Conservation (phyloP, 2,329 filamentous ascomycete genomes). For the Neonectria sp. region DNA sequence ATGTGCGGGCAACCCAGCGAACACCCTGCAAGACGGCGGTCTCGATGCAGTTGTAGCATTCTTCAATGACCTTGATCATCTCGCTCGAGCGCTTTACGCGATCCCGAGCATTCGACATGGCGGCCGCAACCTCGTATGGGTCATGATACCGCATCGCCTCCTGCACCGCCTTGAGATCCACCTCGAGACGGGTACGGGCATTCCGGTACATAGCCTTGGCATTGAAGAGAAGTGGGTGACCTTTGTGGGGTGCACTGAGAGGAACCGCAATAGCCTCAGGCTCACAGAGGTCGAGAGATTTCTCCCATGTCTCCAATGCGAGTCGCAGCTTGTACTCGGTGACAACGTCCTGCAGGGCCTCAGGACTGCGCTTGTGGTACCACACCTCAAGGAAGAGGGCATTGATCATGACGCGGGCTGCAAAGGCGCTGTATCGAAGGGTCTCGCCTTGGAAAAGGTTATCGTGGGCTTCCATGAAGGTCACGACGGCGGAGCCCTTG, state of each 20-base stretch:
- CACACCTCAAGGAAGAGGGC: constrained; percentile 98
- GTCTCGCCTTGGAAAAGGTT: constrained; percentile 95
- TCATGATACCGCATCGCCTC: constrained; percentile 98
- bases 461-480: constrained; percentile 94
- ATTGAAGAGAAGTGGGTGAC: constrained; percentile 97
- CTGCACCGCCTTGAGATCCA: constrained; percentile 95
- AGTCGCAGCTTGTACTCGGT: constrained; percentile 98
- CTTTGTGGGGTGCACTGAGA: constrained; percentile 94
- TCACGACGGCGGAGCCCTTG: constrained; percentile 79
- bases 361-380: constrained; percentile 99
- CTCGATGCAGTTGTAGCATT: constrained; percentile 98
- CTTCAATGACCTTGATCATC: constrained; percentile 98
- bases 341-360: constrained; percentile 95
- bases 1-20: constrained; percentile 97
- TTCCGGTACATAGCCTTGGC: constrained; percentile 98
- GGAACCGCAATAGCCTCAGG: constrained; percentile 90
- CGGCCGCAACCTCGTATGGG: constrained; percentile 94
- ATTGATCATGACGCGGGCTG: constrained; percentile 98
- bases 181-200: constrained; percentile 90
- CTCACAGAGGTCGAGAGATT: constrained; percentile 93
- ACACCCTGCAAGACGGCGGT: constrained; percentile 95
- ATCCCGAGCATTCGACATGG: constrained; percentile 95
- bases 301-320: constrained; percentile 98
- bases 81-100: constrained; percentile 95
- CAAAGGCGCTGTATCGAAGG: constrained; percentile 94